phyloP scores from a whole-genome alignment of 495 filamentous ascomycete genomes.

The Ascobolus immersus region DNA sequence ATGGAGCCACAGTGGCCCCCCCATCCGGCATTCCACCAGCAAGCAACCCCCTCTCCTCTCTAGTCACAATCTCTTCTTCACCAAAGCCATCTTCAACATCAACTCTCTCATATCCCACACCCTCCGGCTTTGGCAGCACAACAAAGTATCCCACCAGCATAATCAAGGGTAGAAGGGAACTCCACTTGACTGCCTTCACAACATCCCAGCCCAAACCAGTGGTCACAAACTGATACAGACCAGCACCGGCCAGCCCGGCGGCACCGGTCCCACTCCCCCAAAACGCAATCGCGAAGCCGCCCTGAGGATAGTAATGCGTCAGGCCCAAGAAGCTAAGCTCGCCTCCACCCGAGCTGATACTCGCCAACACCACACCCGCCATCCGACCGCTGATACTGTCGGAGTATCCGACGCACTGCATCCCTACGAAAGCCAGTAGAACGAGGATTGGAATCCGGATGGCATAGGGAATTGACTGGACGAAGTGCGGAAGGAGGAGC shows the following conservation, averaged over 20 bases:
- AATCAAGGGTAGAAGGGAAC: slow-evolving; percentile 48
- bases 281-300: slow-evolving; percentile 62
- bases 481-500: slow-evolving; percentile 73
- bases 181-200: slow-evolving; percentile 41
- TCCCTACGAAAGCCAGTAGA: slow-evolving; percentile 44
- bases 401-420: slow-evolving; percentile 67
- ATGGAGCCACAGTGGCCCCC: slow-evolving; percentile 1
- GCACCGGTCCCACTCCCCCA: slow-evolving; percentile 89
- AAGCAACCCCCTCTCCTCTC: slow-evolving; percentile 1
- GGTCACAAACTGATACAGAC: slow-evolving; percentile 62
- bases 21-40: slow-evolving; percentile 8
- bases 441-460: slow-evolving; percentile 49
- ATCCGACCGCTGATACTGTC: slow-evolving; percentile 46
- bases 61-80: slow-evolving; percentile 11
- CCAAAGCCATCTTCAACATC: slow-evolving; percentile 20
- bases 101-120: slow-evolving; percentile 20
- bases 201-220: slow-evolving; percentile 50
- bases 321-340: slow-evolving; percentile 74
- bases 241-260: slow-evolving; percentile 66
- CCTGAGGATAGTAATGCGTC: slow-evolving; percentile 89
- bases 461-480: slow-evolving; percentile 60
- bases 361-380: slow-evolving; percentile 60
- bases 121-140: slow-evolving; percentile 37
- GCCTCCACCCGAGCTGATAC: slow-evolving; percentile 56
- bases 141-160: slow-evolving; percentile 73